Conservation (phyloP, 495 filamentous ascomycete genomes). For the Hypoxylon lienhwacheense region DNA sequence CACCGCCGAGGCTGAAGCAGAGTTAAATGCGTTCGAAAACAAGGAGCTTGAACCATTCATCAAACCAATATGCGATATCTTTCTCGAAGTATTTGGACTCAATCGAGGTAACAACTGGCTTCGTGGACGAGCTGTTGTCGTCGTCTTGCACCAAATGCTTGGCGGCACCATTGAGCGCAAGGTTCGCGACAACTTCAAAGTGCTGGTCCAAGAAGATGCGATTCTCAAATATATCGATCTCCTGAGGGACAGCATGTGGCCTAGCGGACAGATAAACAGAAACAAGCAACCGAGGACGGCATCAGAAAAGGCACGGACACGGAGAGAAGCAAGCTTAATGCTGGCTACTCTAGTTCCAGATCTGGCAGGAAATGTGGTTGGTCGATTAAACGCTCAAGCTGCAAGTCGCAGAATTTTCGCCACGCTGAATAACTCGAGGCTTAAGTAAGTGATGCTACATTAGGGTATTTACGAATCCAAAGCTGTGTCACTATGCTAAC, state of each 20-base stretch:
- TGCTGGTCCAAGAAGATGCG: conserved; percentile 72
- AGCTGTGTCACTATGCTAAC: conserved; percentile 7
- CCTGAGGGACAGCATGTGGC: conserved; percentile 77
- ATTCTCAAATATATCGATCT: conserved; percentile 73
- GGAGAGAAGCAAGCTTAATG: conserved; percentile 75
- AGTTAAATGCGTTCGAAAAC: conserved; percentile 90
- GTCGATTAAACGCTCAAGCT: conserved; percentile 79
- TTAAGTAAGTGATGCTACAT: conserved; percentile 58
- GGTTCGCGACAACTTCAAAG: conserved; percentile 76
- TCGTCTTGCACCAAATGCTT: conserved; percentile 75
- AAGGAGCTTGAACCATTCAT: conserved; percentile 92
- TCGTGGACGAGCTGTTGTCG: conserved; percentile 90
- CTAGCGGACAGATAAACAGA: conserved; percentile 60
- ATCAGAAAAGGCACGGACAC: conserved; percentile 68
- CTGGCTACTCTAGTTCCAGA: conserved; percentile 81
- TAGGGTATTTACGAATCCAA: not conserved
- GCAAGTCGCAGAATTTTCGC: conserved; percentile 79
- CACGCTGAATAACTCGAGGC: conserved; percentile 73
- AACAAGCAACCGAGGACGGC: conserved; percentile 59
- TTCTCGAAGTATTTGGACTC: conserved; percentile 93
- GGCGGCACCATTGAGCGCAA: conserved; percentile 98
- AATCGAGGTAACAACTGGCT: conserved; percentile 94
- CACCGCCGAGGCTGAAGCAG: conserved; percentile 88
- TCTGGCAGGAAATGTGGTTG: conserved; percentile 80
- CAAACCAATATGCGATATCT: conserved; percentile 96